Evolutionary conservation across 441 rosid species (phyloP).

Genomic region (Kokia cookei): DNA sequence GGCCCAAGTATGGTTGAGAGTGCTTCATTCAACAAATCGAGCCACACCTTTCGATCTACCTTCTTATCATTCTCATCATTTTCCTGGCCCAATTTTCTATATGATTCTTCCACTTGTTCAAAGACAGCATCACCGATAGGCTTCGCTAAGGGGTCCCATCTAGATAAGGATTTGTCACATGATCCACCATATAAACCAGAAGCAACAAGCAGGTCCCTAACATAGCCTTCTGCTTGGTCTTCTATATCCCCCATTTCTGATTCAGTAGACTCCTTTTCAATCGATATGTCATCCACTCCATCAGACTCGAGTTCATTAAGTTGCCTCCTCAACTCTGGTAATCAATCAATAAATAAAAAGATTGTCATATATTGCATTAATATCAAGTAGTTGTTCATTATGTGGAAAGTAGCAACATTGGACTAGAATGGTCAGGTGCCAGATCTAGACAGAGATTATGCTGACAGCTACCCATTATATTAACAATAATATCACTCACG

Average conservation of each 20-base stretch:
- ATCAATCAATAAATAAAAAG: constrained; percentile 8
- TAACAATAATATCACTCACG: background rate
- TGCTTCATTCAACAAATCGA: constrained; percentile 75
- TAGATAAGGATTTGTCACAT: constrained; percentile 28
- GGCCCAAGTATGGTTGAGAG: constrained; percentile 47
- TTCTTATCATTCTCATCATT: constrained; percentile 18
- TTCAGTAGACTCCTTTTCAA: constrained; percentile 37
- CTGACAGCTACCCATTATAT: background rate
- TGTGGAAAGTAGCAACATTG: background rate
- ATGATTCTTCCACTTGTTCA: constrained; percentile 51
- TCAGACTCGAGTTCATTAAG: constrained; percentile 63
- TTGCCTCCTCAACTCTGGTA: constrained; percentile 63
- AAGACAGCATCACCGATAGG: constrained; percentile 51
- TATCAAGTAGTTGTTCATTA: background rate
- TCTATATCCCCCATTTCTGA: constrained; percentile 43
- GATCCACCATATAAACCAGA: constrained; percentile 72
- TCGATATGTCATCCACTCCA: constrained; percentile 24
- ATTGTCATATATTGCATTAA: background rate
- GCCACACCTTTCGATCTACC: constrained; percentile 43
- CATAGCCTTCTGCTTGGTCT: constrained; percentile 49
- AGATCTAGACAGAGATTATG: background rate
- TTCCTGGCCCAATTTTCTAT: constrained; percentile 28
- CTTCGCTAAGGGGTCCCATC: constrained; percentile 49
- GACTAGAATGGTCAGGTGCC: background rate
- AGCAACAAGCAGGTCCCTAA: constrained; percentile 77